Evolutionary conservation across 208 protist genomes (phyloP), one percentile per base, ranked within the genome.

Genomic region (Trypanosoma mega): DNA sequence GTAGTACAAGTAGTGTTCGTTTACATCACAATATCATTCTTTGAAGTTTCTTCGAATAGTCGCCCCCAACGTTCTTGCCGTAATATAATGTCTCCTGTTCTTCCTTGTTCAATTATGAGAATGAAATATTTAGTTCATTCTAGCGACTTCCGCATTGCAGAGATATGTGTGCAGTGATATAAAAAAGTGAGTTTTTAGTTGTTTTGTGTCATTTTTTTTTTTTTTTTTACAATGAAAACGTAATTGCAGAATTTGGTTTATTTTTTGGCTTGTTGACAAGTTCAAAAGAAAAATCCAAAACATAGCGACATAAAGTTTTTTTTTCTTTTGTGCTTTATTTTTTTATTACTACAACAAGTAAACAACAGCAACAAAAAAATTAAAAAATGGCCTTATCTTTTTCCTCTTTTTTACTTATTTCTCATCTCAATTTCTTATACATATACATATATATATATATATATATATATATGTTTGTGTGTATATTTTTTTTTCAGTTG

Each of bases 241-340:
- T 58, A 60, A 67, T 20, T 16, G 23, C 39, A 48, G n/a, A 59
- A 59, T 4, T 11, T 8, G 20, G 23, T 18, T 41, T 18, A 36
- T 20, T 54, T 5, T 12, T 31, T 12, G 23, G 16, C 23, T 51
- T 31, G n/a, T 48, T 26, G 9, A 48, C 23, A 48, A 26, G 23
- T 48, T 26, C 23, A 33, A 51, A 11, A 53, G 23, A 53, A 24
- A n/a, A 36, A 52, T 30, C 6, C 12, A 52, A 57, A 54, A 21
- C 33, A 63, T 30, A 72, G 27, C 34, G 39, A 26, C 16, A 53
- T 33, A 54, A 30, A 47, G 21, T 46, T 44, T 0, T 39, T 70
- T 27, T 65, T 57, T 68, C 0, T 56, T 47, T 48, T 41, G 37
- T 36, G 54, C n/a, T 71, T 69, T 63, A 59, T 64, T 62, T 68